Evolutionary conservation across 73 alveolate species (phyloP).

Genomic region (Paramecium bursaria): DNA sequence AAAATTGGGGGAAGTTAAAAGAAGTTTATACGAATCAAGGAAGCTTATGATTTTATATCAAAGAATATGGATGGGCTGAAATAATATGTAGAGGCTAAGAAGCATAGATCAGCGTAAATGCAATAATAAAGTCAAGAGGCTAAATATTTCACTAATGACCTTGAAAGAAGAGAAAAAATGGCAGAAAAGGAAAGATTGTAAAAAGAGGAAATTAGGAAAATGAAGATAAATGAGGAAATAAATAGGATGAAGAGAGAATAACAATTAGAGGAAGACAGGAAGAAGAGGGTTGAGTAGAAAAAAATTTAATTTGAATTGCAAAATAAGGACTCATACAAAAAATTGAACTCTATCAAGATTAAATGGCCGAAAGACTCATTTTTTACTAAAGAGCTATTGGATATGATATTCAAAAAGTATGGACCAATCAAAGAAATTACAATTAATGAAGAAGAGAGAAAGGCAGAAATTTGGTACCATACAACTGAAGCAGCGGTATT

Average conservation of each 20-base stretch:
- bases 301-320: slow-evolving; percentile 31
- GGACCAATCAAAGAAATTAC: slow-evolving; percentile 27
- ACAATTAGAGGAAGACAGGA: background rate
- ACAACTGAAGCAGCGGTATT: slow-evolving; percentile 52
- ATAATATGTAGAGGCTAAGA: slow-evolving; percentile 13
- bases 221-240: slow-evolving; percentile 40
- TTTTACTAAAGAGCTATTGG: background rate
- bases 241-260: background rate
- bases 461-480: slow-evolving; percentile 16
- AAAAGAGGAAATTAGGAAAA: slow-evolving; percentile 7
- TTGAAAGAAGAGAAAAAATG: slow-evolving; percentile 28
- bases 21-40: background rate
- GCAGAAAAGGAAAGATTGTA: slow-evolving; percentile 6
- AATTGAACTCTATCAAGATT: slow-evolving; percentile 12
- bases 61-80: background rate
- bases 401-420: slow-evolving; percentile 10
- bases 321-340: slow-evolving; percentile 39
- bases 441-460: background rate
- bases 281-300: background rate
- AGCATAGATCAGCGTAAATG: background rate
- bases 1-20: background rate
- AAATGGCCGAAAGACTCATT: slow-evolving; percentile 13
- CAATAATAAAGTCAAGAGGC: background rate
- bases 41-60: slow-evolving; percentile 17
- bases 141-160: background rate